Base-by-base conservation (phyloP, 2,329 filamentous ascomycete species). In the Colletotrichum sp. region DNA sequence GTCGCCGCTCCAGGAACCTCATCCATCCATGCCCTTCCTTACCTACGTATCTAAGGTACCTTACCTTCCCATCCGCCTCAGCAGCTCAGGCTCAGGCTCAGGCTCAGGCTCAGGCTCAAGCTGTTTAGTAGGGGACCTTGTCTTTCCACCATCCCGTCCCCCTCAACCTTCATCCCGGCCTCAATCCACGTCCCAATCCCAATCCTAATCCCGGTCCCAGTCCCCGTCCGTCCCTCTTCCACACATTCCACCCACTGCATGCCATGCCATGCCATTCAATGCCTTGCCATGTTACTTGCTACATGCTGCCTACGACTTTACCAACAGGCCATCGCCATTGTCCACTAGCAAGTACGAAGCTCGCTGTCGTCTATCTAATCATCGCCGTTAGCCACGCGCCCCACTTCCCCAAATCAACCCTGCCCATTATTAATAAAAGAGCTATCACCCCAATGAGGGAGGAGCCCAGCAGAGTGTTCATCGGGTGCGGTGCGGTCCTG, bases 341-440 rank as follows among this genome's bases (percentile, higher is more conserved):
- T 24, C 59, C 61, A 64, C 63, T 66, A 39, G 36, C 36, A 39
- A 39, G 36, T 39, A 34, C 24, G 26, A 60, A 57, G 55, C 16
- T 34, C 32, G 32, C 48, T 57, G 30, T 68, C 66, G 52, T 63
- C 68, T 71, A 71, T 65, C 68, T 71, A 71, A 68, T 68, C 66
- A 60, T 39, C 55, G 48, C 43, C 60, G 64, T 65, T 65, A 60
- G 67, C 68, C 69, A 67, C 73, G 55, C 30, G 68, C 75, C 76
- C 76, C 76, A 73, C 76, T 77, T 76, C 74, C 73, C 76, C 76
- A 72, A 77, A 76, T 74, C 73, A 77, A 74, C 73, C 76, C 69
- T 77, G 73, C 63, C 65, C 39, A 55, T 65, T 74, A 52, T 64
- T 76, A 77, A 76, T 74, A 77, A 67, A 77, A 76, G 67, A 72